A percentile compares a stretch with the other conserved stretches of the same genome.
Conservation (phyloP, 192 early-diverging fungal genomes). For the Irineochytrium annulatum region DNA sequence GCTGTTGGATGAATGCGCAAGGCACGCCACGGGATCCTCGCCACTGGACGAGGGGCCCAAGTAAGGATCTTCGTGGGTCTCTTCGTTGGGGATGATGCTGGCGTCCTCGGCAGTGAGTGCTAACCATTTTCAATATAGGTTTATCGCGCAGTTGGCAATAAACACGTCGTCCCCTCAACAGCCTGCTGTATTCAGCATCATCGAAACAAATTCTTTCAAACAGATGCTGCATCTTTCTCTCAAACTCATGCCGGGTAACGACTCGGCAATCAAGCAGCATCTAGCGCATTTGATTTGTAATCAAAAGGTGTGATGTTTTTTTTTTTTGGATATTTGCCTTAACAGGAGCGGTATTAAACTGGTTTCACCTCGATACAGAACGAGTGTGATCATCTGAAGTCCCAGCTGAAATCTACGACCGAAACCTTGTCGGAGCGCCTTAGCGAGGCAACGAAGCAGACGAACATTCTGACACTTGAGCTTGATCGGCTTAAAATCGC, state of each 20-base stretch:
- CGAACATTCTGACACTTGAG: conserved; percentile 13
- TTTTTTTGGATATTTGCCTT: not conserved
- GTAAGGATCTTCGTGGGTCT: conserved; percentile 18
- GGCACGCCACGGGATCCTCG: too few relatives aligned
- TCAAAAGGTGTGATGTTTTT: conserved; percentile 29
- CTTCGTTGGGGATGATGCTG: not conserved
- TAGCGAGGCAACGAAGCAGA: not conserved
- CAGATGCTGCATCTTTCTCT: conserved; percentile 52
- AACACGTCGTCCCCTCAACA: conserved; percentile 4
- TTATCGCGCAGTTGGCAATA: conserved; percentile 39
- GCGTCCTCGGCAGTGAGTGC: not conserved
- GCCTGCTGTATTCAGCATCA: conserved; percentile 31
- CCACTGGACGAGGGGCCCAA: conserved; percentile 33
- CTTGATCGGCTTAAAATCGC: conserved; percentile 28
- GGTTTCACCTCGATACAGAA: not conserved
- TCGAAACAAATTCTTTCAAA: conserved; percentile 54
- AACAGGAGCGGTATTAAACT: not conserved
- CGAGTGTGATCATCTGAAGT: not conserved
- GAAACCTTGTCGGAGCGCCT: not conserved
- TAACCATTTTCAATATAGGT: conserved; percentile 25
- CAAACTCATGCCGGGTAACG: conserved; percentile 41
- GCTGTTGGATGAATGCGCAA: conserved; percentile 38
- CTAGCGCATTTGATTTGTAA: conserved; percentile 45
- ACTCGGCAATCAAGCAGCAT: conserved; percentile 45
- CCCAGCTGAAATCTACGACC: not conserved